Percentiles rank a stretch among this genome's conserved stretches.
phyloP scores from a whole-genome alignment of 1,284 basidiomycete genomes.

The Rhodotorula glutinis region DNA sequence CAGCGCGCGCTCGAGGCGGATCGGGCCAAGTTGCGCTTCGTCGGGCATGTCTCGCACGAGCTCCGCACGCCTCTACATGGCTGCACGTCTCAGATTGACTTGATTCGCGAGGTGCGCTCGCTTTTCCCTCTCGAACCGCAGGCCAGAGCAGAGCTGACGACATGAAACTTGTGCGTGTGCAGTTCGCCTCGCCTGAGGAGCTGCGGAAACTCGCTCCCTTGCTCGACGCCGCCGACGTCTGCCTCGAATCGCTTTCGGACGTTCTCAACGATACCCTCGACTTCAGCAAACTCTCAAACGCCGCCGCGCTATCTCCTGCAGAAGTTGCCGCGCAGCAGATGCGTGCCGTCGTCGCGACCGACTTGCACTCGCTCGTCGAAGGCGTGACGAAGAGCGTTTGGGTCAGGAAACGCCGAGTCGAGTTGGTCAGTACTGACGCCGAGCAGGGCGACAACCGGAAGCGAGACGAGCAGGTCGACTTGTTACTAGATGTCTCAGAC shows the following conservation, averaged over 20 bases:
- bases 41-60: constrained; percentile 43
- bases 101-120: constrained; percentile 34
- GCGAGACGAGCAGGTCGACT: constrained; percentile 7
- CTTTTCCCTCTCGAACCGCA: no score
- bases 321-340: constrained; percentile 7
- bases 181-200: constrained; percentile 25
- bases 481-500: constrained; percentile 30
- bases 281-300: constrained; percentile 23
- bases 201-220: constrained; percentile 20
- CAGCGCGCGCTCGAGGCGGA: constrained; percentile 26
- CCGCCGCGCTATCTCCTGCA: background rate
- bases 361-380: constrained; percentile 18
- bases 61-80: constrained; percentile 46
- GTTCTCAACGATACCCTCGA: constrained; percentile 36
- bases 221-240: constrained; percentile 21
- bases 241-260: constrained; percentile 24
- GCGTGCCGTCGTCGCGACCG: background rate
- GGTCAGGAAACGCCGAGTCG: constrained; percentile 29
- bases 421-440: constrained; percentile 15
- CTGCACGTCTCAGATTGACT: constrained; percentile 42
- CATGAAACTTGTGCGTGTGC: background rate
- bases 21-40: constrained; percentile 42
- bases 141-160: no score
- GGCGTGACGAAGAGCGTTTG: constrained; percentile 24
- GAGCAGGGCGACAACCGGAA: no score